Base-by-base conservation (phyloP, 2,329 filamentous ascomycete genomes). In the Nakataea oryzae region DNA sequence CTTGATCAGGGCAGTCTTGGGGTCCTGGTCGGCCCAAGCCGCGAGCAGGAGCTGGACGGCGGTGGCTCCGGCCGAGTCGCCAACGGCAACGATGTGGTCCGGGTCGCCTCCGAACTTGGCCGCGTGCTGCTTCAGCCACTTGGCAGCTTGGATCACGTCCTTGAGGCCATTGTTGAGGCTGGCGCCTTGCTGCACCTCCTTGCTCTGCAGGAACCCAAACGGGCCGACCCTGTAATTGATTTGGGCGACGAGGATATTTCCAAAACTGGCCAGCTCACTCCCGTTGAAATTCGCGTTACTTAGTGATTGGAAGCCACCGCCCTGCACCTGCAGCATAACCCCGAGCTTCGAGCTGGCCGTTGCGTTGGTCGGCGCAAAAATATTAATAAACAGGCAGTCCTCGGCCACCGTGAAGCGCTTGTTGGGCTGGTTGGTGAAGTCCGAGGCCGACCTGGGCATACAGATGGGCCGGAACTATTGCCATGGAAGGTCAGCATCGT, bases 211-310 rank as follows among this genome's bases (percentile, higher is more conserved):
- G 69, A 92, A 93, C 0, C 90, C 89, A 66, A 86, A 91, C 0
- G 83, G 81, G 0, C 89, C 89, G 13, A 93, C 87, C 6, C 90
- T 85, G 70, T 93, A 92, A 73, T 91, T 92, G 73, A 90, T 81
- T 12, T 80, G 86, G 2, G 93, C 87, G 0, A 91, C 83, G 0
- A 93, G 74, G 34, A 65, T 64, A 59, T 65, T 63, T 29, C 62
- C 62, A 47, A 62, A 63, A 29, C 81, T 81, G 0, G 85, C 86
- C 34, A 90, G 72, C 1, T 81, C 82, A 1, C 77, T 79, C 1
- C 82, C 86, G 67, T 89, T 81, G 64, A 81, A 77, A 65, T 86
- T 79, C 0, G 73, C 69, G 61, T 74, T 74, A 69, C 61, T 75
- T 69, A n/a, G n/a, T 24, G 58, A 61, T 63, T 82, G 82, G 69